Evolutionary conservation across 306 rosid species (phyloP), one percentile per base, ranked within the genome.

Genomic region (Cercis canadensis): DNA sequence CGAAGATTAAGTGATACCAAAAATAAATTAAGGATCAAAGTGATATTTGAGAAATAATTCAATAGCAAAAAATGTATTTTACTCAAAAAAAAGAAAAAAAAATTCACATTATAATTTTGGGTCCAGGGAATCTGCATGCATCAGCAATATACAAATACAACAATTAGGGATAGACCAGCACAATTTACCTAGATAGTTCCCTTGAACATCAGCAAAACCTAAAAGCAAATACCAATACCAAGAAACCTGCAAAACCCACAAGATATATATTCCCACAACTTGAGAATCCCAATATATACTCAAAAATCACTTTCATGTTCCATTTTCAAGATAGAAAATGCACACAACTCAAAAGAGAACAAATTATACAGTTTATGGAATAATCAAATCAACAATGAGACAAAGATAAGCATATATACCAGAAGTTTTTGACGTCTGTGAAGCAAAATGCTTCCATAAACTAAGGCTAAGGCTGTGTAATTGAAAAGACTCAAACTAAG

Each of bases 141-240:
- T 24, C 29, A 24, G 29, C 29, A 24, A 24, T 24, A 24, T 24
- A 3, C 29, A 24, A 3, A 24, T 24, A 41, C 2, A 8, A 13
- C 37, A 33, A 12, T 37, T 43, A 41, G 16, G 61, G 32, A 47
- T n/a, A 13, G 45, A 40, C 5, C 7, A 72, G 29, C 64, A 69
- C 7, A 7, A 76, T 82, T 82, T 71, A 86, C 96, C 85, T 37
- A 89, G 74, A 75, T 82, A 89, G 52, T 78, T 83, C 65, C 96
- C 96, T 50, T 84, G 87, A 75, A 85, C 90, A 77, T 89, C 96
- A 67, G 78, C 81, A 79, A 87, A 82, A 39, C 85, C 96, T 78
- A 89, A 57, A 0, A 81, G 62, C 14, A 89, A 57, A 77, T 87
- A 89, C 96, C 96, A 89, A 66, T 87, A 89, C 96, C 96, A 89